Percentiles rank a stretch among this genome's conserved stretches.
Conservation (phyloP, 495 filamentous ascomycete species). For the Daldinia decipiens region DNA sequence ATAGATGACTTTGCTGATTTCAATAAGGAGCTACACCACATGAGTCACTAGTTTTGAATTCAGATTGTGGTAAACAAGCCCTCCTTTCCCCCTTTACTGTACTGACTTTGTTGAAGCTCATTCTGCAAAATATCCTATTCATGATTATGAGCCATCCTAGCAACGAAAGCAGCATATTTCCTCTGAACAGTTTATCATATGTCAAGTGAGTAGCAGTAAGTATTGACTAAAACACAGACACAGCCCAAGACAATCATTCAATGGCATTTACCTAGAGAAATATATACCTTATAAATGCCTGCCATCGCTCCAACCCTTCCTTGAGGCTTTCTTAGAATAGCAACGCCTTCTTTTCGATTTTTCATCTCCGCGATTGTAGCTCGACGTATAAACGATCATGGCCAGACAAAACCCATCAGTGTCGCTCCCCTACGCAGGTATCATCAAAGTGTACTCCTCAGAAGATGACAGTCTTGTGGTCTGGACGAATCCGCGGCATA, state of each 20-base stretch:
- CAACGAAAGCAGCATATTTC: neutral
- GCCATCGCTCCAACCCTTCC: neutral
- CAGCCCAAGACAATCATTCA: neutral
- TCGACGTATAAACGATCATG: conserved; percentile 7
- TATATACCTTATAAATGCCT: neutral
- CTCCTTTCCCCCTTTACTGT: neutral
- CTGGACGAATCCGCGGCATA: conserved; percentile 18
- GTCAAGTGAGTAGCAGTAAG: neutral
- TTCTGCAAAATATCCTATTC: neutral
- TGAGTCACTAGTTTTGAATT: neutral
- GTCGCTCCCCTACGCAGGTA: neutral
- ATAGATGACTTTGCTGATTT: neutral
- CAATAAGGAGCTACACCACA: neutral
- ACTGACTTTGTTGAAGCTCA: neutral
- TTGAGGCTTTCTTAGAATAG: neutral
- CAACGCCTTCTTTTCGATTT: neutral
- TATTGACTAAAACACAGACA: neutral
- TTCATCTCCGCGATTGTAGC: neutral
- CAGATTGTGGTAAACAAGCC: neutral
- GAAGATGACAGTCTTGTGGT: neutral
- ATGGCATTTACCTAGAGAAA: neutral
- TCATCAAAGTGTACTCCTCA: conserved; percentile 27
- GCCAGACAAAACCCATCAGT: neutral
- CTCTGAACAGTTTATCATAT: neutral
- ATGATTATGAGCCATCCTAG: neutral